Percentiles rank a stretch among this genome's conserved stretches.
phyloP scores from a whole-genome alignment of 2,329 filamentous ascomycete genomes.

The Trichoderma hamatum region DNA sequence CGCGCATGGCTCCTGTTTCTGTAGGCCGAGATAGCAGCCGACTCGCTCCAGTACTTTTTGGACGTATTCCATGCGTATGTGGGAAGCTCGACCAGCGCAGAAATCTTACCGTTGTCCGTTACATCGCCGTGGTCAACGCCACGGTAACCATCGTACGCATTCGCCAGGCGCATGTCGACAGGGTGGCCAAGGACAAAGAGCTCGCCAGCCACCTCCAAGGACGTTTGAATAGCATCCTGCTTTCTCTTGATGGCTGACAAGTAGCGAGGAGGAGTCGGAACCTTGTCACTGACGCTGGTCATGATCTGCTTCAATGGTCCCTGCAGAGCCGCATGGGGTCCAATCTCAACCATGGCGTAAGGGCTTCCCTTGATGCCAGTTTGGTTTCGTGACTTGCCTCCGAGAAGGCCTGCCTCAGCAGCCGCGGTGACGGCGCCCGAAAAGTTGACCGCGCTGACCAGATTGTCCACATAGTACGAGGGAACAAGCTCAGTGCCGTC shows the following conservation, averaged over 20 bases:
- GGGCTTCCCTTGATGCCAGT: background rate
- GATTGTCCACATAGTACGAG: background rate
- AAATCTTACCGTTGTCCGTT: background rate
- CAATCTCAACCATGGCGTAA: slow-evolving; percentile 31
- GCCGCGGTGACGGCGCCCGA: background rate
- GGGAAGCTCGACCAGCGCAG: slow-evolving; percentile 34
- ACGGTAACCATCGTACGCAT: background rate
- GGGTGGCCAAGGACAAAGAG: background rate
- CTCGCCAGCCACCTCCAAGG: background rate
- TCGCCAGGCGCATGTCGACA: background rate
- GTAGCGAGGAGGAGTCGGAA: background rate
- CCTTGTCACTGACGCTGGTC: background rate
- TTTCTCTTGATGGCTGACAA: background rate
- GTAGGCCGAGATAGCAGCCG: slow-evolving; percentile 36
- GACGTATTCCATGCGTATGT: slow-evolving; percentile 43
- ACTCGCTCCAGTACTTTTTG: slow-evolving; percentile 39
- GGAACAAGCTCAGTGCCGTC: background rate
- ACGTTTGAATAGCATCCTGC: background rate
- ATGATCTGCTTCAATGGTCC: slow-evolving; percentile 7
- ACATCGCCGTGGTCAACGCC: background rate
- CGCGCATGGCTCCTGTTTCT: slow-evolving; percentile 38
- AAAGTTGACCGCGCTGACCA: background rate
- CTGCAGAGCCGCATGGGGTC: slow-evolving; percentile 30
- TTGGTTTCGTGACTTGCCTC: background rate
- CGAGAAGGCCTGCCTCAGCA: background rate